Percentiles rank a stretch among this genome's conserved stretches.
These are phyloP conservation scores for Boletus nobilissimus DNA, from an alignment of 1,284 basidiomycete species.

Conservation along the genomic window DNA sequence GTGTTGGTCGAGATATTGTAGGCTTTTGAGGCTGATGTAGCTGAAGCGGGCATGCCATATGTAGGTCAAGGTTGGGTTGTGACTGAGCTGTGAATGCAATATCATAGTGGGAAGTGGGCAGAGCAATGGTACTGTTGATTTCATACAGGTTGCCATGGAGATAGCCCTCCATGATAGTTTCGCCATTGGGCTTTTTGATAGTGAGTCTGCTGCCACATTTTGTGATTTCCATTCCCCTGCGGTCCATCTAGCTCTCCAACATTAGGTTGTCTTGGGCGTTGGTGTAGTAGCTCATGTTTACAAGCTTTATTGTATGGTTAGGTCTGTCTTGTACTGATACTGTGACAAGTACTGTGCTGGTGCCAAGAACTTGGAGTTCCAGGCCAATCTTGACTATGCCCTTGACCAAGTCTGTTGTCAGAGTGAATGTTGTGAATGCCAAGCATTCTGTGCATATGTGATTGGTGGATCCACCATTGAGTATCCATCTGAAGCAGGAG, in stretches of 20 bases:
- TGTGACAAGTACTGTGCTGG: slow-evolving; percentile 1
- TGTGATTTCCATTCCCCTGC: neutral
- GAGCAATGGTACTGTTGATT: neutral
- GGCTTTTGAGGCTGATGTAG: slow-evolving; percentile 21
- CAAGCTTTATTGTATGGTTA: slow-evolving; percentile 19
- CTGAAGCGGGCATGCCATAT: slow-evolving; percentile 24
- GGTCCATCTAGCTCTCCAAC: slow-evolving; percentile 27
- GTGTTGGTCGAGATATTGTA: slow-evolving; percentile 10
- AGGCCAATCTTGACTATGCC: slow-evolving; percentile 27
- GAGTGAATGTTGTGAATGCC: slow-evolving; percentile 25
- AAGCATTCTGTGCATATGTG: slow-evolving; percentile 16
- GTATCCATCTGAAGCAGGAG: neutral
- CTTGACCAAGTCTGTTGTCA: slow-evolving; percentile 11
- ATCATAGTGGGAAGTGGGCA: neutral
- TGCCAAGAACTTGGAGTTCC: slow-evolving; percentile 5
- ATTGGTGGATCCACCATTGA: no score
- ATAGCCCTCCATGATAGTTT: neutral
- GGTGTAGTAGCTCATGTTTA: slow-evolving; percentile 27
- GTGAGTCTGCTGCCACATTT: neutral
- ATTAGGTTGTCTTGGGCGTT: slow-evolving; percentile 26
- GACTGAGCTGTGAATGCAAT: neutral
- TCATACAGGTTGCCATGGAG: neutral
- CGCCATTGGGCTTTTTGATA: no score
- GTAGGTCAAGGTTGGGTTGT: slow-evolving; percentile 14
- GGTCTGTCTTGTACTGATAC: slow-evolving; percentile 11